Conservation (phyloP, 2,329 filamentous ascomycete genomes). For the Acephala macrosclerotiorum region DNA sequence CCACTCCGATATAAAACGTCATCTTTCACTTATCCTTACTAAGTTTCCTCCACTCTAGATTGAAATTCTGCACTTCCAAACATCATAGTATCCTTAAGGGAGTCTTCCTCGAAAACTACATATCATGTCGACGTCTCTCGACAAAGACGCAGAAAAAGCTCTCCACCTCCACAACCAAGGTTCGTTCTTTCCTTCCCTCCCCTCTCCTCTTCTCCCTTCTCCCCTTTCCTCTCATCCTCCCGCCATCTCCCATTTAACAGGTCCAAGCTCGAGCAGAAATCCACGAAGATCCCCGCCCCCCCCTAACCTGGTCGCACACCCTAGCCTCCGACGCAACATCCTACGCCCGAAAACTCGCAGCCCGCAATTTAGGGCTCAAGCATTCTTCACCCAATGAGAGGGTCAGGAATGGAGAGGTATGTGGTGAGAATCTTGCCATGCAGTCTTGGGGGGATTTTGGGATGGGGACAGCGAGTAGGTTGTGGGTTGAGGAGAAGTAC, state of each 20-base stretch:
- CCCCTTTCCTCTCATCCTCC: too few species aligned
- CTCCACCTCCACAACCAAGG: not conserved
- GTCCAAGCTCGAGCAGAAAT: conserved; percentile 1
- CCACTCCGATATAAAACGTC: too few species aligned
- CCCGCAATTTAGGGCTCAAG: not conserved
- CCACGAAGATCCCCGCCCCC: not conserved
- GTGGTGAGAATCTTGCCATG: not conserved
- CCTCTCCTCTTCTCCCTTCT: not conserved
- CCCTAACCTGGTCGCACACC: not conserved
- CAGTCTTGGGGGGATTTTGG: not conserved
- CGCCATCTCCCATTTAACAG: not conserved
- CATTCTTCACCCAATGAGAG: not conserved
- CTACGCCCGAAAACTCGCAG: not conserved
- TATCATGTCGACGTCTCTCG: not conserved
- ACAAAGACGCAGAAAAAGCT: not conserved
- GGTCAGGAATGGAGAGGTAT: not conserved
- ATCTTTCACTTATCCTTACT: too few species aligned
- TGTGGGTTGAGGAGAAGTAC: conserved; percentile 2
- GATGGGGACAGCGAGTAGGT: not conserved
- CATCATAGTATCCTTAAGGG: too few species aligned
- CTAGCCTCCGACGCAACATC: not conserved
- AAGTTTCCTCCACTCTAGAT: too few species aligned
- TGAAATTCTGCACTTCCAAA: too few species aligned
- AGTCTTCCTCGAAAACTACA: not conserved
- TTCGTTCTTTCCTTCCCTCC: not conserved